Evolutionary conservation across 257 asterid species (phyloP).

Genomic region (Solanum tacnaense): DNA sequence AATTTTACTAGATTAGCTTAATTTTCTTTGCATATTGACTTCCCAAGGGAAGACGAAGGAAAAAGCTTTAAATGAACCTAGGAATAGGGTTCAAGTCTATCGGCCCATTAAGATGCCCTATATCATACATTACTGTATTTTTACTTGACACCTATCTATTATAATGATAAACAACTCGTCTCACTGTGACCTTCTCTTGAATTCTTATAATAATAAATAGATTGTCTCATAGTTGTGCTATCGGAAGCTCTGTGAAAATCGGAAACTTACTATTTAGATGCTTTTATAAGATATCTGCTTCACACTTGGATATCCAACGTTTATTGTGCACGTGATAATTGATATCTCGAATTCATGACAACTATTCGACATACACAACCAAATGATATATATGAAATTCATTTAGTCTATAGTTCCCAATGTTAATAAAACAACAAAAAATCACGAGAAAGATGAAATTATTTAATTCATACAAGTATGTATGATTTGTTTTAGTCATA

Average conservation of each 20-base stretch:
- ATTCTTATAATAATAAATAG: no score
- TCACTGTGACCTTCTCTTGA: no score
- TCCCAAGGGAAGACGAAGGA: background rate
- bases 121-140: no score
- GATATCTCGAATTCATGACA: no score
- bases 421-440: background rate
- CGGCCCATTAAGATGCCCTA: background rate
- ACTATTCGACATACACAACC: background rate
- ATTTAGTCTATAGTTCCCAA: background rate
- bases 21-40: background rate
- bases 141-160: background rate
- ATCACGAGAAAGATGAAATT: background rate
- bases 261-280: no score
- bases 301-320: no score
- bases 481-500: background rate
- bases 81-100: no score
- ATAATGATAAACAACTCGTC: no score
- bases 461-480: background rate
- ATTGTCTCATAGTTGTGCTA: background rate
- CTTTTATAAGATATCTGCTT: no score
- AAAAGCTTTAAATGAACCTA: background rate
- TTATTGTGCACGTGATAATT: no score
- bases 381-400: background rate
- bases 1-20: background rate
- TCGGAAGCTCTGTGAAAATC: background rate